Conservation (phyloP, 2,329 filamentous ascomycete genomes). For the Xylariomycetidae sp. region DNA sequence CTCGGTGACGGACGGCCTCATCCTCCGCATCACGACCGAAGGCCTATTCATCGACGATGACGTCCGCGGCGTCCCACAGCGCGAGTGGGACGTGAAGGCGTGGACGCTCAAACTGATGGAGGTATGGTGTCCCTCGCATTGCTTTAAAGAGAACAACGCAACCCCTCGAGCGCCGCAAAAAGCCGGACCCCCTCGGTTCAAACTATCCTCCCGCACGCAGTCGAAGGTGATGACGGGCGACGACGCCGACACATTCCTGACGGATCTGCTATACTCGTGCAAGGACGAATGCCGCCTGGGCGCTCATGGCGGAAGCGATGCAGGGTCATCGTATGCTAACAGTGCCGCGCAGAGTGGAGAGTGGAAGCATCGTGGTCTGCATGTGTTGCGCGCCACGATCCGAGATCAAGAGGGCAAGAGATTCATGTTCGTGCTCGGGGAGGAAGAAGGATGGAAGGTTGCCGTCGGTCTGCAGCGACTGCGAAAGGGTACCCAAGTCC, state of each 20-base stretch:
- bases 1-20: slow-evolving; percentile 83
- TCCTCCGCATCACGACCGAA: slow-evolving; percentile 87
- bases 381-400: slow-evolving; percentile 58
- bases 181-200: slow-evolving; percentile 39
- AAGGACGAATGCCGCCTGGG: slow-evolving; percentile 56
- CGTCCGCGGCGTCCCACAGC: slow-evolving; percentile 80
- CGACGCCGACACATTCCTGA: slow-evolving; percentile 60
- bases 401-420: slow-evolving; percentile 61
- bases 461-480: slow-evolving; percentile 55
- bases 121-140: slow-evolving; percentile 71
- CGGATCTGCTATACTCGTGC: slow-evolving; percentile 58
- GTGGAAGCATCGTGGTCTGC: slow-evolving; percentile 49
- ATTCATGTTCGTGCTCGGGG: slow-evolving; percentile 57
- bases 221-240: slow-evolving; percentile 51
- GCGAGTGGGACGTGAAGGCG: slow-evolving; percentile 97
- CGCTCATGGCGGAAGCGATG: slow-evolving; percentile 39
- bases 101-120: slow-evolving; percentile 95
- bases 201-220: slow-evolving; percentile 42
- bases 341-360: slow-evolving; percentile 45
- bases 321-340: slow-evolving; percentile 33
- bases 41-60: slow-evolving; percentile 98
- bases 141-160: slow-evolving; percentile 38
- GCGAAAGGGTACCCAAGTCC: slow-evolving; percentile 53
- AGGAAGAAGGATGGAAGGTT: slow-evolving; percentile 65
- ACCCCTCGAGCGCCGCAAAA: slow-evolving; percentile 41